Conservation (phyloP, 106 monocot species). For the Chionographis japonica region DNA sequence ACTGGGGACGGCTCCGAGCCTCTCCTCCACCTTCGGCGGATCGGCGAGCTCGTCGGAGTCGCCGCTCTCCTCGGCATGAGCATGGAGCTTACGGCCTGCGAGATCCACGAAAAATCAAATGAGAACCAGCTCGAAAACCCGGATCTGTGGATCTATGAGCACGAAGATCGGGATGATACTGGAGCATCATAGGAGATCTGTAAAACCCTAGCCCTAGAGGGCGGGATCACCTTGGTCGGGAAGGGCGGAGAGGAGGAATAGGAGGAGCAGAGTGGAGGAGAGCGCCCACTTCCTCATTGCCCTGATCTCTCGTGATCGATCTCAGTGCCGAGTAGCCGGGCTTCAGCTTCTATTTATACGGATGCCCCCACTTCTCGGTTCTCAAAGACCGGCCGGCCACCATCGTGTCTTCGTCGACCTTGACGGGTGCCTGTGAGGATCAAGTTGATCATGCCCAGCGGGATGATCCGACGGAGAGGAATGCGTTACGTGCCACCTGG, state of each 20-base stretch:
- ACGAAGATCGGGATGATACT: no score
- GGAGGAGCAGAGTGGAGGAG: slow-evolving; percentile 45
- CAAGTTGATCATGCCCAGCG: no score
- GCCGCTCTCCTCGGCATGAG: slow-evolving; percentile 63
- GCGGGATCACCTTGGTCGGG: slow-evolving; percentile 43
- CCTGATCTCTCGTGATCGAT: no score
- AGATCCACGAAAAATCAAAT: slow-evolving; percentile 5
- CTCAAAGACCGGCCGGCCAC: no score
- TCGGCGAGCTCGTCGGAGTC: slow-evolving; percentile 52
- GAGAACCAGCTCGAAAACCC: not conserved
- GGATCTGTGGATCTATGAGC: not conserved
- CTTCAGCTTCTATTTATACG: no score
- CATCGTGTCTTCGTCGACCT: no score
- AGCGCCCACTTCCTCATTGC: slow-evolving; percentile 64
- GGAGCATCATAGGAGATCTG: not conserved
- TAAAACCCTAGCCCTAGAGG: not conserved
- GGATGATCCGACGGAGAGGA: no score
- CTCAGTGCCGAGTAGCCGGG: no score
- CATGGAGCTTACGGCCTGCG: slow-evolving; percentile 57
- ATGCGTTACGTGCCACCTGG: no score
- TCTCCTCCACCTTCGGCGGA: slow-evolving; percentile 97
- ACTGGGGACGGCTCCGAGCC: slow-evolving; percentile 72
- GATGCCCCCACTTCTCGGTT: no score
- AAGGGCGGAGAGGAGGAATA: slow-evolving; percentile 44
- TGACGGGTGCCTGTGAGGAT: no score